phyloP scores from a whole-genome alignment of 1,284 basidiomycete genomes.

The Ustilago bromivora region DNA sequence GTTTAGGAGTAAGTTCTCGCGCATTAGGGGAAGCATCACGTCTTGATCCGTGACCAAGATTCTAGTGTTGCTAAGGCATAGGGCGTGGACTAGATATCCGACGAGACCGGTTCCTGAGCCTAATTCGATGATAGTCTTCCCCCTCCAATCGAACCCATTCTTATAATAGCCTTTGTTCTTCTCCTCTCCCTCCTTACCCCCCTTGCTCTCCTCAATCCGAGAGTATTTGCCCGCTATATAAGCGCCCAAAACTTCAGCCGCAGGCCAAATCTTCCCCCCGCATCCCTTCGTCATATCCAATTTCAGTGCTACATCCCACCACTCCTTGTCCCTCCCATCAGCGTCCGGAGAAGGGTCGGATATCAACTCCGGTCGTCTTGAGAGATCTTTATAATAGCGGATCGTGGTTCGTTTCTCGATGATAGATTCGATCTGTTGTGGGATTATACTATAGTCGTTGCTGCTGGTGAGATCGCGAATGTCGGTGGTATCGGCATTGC shows the following conservation, averaged over 20 bases:
- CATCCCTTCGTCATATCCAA: slow-evolving; percentile 87
- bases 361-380: slow-evolving; percentile 20
- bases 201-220: neutral
- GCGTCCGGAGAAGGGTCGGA: neutral
- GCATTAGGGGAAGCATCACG: slow-evolving; percentile 70
- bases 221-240: slow-evolving; percentile 54
- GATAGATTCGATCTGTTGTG: slow-evolving; percentile 75
- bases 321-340: neutral
- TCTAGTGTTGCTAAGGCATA: slow-evolving; percentile 73
- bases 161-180: slow-evolving; percentile 16
- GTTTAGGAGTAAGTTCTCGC: slow-evolving; percentile 58
- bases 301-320: slow-evolving; percentile 71
- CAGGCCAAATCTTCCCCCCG: slow-evolving; percentile 91
- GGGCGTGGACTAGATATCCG: slow-evolving; percentile 81
- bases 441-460: slow-evolving; percentile 70
- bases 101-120: slow-evolving; percentile 89
- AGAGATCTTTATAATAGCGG: slow-evolving; percentile 47
- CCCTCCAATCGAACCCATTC: slow-evolving; percentile 42
- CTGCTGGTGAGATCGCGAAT: slow-evolving; percentile 17
- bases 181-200: neutral
- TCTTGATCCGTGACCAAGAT: slow-evolving; percentile 87
- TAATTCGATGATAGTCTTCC: slow-evolving; percentile 78
- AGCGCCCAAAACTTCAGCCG: slow-evolving; percentile 79
- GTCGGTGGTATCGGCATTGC: neutral
- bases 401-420: slow-evolving; percentile 49